phyloP scores from a whole-genome alignment of 1,139 yeast species.

The Scheffersomyces cryptocercus region DNA sequence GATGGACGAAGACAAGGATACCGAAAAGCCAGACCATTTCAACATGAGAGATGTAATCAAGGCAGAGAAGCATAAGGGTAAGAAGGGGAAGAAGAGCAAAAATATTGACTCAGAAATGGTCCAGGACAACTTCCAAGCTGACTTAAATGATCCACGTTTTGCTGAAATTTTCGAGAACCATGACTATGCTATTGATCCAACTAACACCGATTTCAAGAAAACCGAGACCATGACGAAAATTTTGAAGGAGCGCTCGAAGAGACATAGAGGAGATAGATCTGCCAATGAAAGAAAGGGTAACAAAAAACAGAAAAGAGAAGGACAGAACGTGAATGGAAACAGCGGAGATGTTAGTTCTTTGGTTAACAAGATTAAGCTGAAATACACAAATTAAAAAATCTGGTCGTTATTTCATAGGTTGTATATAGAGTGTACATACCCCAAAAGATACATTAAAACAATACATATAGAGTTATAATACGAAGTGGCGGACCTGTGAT shows the following conservation, averaged over 20 bases:
- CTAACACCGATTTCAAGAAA: conserved; percentile 83
- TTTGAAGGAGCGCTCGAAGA: conserved; percentile 69
- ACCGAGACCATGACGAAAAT: conserved; percentile 86
- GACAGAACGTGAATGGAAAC: conserved; percentile 1
- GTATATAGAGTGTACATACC: no score
- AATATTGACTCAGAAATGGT: conserved; percentile 41
- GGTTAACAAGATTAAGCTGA: conserved; percentile 27
- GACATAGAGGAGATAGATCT: conserved; percentile 28
- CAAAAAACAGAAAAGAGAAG: conserved; percentile 15
- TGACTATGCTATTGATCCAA: conserved; percentile 90
- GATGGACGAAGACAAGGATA: conserved; percentile 62
- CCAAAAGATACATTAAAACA: no score
- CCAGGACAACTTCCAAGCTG: conserved; percentile 69
- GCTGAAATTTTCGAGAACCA: conserved; percentile 83
- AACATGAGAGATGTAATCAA: conserved; percentile 76
- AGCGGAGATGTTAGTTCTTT: conserved; percentile 17
- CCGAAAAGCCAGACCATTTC: conserved; percentile 60
- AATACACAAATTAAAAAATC: conserved; percentile 4
- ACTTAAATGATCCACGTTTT: conserved; percentile 83
- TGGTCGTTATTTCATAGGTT: no score
- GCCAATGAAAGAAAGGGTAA: conserved; percentile 7
- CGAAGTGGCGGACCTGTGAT: no score
- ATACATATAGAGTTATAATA: no score
- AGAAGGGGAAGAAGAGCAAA: conserved; percentile 51
- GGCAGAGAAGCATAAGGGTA: conserved; percentile 65